Conservation (phyloP, 371 early-diverging fungal genomes). For the Mortierella sp. region DNA sequence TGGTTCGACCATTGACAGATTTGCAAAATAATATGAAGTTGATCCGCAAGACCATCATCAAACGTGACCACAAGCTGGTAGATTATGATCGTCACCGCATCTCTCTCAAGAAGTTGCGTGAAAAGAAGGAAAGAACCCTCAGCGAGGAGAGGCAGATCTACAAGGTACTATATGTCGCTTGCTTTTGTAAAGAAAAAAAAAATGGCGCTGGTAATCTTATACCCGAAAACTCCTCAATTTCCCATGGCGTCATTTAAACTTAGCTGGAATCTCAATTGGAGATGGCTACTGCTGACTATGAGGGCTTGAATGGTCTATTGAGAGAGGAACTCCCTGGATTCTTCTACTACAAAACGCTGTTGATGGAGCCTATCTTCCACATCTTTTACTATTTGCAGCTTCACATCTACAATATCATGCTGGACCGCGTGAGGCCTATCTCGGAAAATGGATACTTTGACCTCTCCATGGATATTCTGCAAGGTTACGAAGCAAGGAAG, state of each 20-base stretch:
- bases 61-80: conserved; percentile 84
- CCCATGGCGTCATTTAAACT: too few relatives aligned
- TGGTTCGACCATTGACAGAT: conserved; percentile 78
- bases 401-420: conserved; percentile 69
- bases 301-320: conserved; percentile 74
- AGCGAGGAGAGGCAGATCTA: conserved; percentile 81
- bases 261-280: conserved; percentile 73
- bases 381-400: conserved; percentile 77
- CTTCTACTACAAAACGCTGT: conserved; percentile 64
- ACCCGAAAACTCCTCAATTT: not conserved
- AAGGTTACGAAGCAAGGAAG: conserved; percentile 48
- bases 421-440: conserved; percentile 68
- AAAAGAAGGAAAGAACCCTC: conserved; percentile 73
- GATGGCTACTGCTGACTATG: conserved; percentile 81
- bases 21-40: conserved; percentile 72
- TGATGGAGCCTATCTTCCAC: conserved; percentile 84
- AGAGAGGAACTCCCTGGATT: conserved; percentile 79
- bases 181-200: not conserved
- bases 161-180: conserved; percentile 55
- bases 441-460: conserved; percentile 54
- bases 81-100: conserved; percentile 87
- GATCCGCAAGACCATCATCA: conserved; percentile 80
- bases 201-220: not conserved
- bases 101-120: conserved; percentile 74
- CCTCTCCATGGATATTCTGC: conserved; percentile 45